Evolutionary conservation across 2,329 filamentous ascomycete species (phyloP).

Genomic region (Aciculosporium take): DNA sequence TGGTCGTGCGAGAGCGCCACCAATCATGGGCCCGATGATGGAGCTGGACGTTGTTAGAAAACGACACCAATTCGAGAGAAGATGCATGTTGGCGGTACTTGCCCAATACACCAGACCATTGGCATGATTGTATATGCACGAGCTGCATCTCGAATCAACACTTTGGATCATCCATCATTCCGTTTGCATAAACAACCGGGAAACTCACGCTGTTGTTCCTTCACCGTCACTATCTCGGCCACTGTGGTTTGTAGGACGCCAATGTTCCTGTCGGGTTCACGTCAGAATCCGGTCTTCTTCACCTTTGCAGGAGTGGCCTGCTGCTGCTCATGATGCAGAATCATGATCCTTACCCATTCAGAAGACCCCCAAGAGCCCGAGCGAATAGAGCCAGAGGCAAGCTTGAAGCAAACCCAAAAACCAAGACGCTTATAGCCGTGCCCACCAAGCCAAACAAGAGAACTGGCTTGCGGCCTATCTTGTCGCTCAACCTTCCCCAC

Average conservation of each 20-base stretch:
- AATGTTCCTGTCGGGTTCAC: constrained; percentile 53
- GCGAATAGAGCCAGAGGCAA: constrained; percentile 73
- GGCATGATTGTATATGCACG: constrained; percentile 96
- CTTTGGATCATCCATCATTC: neutral
- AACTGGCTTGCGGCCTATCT: constrained; percentile 82
- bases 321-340: no score
- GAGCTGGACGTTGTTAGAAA: constrained; percentile 38
- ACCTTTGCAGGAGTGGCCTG: neutral
- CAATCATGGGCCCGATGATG: constrained; percentile 82
- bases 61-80: neutral
- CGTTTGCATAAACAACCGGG: neutral
- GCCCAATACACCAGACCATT: constrained; percentile 93
- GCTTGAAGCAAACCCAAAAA: constrained; percentile 81
- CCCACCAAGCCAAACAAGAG: constrained; percentile 79
- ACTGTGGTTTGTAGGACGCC: constrained; percentile 92
- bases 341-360: constrained; percentile 61
- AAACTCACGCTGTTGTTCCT: constrained; percentile 74
- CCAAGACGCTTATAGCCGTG: constrained; percentile 80
- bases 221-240: constrained; percentile 80
- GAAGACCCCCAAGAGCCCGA: constrained; percentile 72
- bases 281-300: neutral
- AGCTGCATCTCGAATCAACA: constrained; percentile 31
- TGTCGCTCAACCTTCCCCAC: constrained; percentile 88
- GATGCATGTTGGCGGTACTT: constrained; percentile 17
- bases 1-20: constrained; percentile 77